Evolutionary conservation across 345 rosid species (phyloP).

Genomic region (Euclidium syriacum): DNA sequence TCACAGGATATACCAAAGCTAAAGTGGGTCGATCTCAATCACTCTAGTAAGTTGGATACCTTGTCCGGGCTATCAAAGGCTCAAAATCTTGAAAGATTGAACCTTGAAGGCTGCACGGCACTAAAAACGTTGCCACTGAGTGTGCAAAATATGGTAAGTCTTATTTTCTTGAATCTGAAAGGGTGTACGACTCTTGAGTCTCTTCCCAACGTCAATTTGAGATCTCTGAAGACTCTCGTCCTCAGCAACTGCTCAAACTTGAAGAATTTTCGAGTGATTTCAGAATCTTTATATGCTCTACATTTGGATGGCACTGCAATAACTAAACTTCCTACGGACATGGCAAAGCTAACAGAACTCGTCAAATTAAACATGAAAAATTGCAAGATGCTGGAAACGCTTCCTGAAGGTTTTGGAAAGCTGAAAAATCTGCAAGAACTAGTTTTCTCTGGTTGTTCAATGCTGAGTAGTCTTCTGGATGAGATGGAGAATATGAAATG

Average conservation of each 20-base stretch:
- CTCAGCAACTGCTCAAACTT: slow-evolving; percentile 4
- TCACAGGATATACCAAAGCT: slow-evolving; percentile 13
- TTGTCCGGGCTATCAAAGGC: slow-evolving; percentile 12
- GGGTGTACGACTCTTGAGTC: neutral
- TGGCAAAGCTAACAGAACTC: neutral
- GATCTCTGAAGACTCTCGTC: neutral
- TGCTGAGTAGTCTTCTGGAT: no score
- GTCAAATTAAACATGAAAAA: neutral
- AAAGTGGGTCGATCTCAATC: neutral
- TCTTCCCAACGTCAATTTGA: neutral
- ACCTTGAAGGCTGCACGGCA: slow-evolving; percentile 1
- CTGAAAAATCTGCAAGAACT: neutral
- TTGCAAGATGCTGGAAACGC: neutral
- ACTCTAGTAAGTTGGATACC: neutral
- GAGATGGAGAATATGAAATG: no score
- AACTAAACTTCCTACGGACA: neutral
- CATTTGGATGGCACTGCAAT: neutral
- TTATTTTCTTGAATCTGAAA: no score
- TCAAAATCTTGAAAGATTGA: neutral
- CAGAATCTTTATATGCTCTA: neutral
- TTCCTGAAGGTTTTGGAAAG: neutral
- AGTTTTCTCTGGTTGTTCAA: neutral
- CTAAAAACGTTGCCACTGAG: neutral
- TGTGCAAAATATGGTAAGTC: neutral
- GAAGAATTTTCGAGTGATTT: neutral